phyloP scores from a whole-genome alignment of 129 eudicot species.

The Artemisia argyi region DNA sequence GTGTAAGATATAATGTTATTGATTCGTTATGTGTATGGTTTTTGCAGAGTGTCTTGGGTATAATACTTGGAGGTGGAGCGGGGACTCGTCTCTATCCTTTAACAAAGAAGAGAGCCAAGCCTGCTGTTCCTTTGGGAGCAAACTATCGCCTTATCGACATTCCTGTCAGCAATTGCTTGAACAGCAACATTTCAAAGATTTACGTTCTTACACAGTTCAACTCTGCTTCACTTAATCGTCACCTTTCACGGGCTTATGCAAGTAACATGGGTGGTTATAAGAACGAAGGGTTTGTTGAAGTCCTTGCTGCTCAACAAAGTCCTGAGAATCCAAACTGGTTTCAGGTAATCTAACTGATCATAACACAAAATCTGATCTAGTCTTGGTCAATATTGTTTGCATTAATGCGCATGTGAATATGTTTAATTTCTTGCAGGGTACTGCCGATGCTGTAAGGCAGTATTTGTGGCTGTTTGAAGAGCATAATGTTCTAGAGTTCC shows the following conservation, averaged over 20 bases:
- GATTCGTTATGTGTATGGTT: conserved; percentile 10
- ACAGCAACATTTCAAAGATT: conserved; percentile 90
- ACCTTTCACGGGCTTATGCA: conserved; percentile 94
- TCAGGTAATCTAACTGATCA: conserved; percentile 49
- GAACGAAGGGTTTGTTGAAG: conserved; percentile 99
- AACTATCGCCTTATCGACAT: conserved; percentile 95
- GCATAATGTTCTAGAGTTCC: conserved; percentile 84
- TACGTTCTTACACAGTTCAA: conserved; percentile 96
- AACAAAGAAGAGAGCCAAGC: conserved; percentile 98
- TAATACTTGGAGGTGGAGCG: conserved; percentile 99
- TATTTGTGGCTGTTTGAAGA: conserved; percentile 98
- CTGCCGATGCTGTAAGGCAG: conserved; percentile 99
- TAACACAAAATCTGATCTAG: too few species aligned
- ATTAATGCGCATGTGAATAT: neutral
- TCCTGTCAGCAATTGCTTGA: conserved; percentile 96
- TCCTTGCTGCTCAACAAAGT: conserved; percentile 99
- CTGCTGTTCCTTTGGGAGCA: conserved; percentile 99
- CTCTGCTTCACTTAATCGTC: conserved; percentile 98
- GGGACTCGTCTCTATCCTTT: conserved; percentile 99
- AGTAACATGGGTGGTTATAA: conserved; percentile 98
- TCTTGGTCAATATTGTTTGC: too few species aligned
- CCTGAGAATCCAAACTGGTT: conserved; percentile 99
- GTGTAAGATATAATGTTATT: conserved; percentile 10
- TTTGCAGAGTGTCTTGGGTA: conserved; percentile 97
- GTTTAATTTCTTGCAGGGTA: conserved; percentile 53